These are phyloP conservation scores for Amauroascus verrucosus DNA, from an alignment of 2,329 filamentous ascomycete genomes.

Conservation along the genomic window DNA sequence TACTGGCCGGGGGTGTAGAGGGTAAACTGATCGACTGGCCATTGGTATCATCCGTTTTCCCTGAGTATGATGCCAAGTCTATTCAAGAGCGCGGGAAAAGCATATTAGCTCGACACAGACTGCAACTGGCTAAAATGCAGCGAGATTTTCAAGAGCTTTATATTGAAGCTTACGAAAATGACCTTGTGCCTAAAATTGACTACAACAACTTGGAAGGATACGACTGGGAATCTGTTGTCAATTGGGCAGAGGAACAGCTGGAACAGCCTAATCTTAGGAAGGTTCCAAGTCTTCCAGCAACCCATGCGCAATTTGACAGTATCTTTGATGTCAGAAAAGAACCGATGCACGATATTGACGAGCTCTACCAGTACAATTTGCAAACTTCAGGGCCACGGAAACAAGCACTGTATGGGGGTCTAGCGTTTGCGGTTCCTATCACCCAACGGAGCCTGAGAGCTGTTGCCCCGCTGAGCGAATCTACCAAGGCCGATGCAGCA, in stretches of 20 bases:
- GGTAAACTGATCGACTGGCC: conserved; percentile 37
- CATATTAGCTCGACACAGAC: conserved; percentile 29
- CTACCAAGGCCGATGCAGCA: conserved; percentile 15
- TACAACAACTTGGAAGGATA: conserved; percentile 36
- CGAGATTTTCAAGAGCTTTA: conserved; percentile 39
- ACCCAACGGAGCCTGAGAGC: not conserved
- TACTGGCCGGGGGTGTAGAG: conserved; percentile 37
- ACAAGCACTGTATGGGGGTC: conserved; percentile 26
- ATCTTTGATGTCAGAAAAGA: conserved; percentile 35
- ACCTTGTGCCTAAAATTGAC: conserved; percentile 36
- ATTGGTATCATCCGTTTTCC: conserved; percentile 36
- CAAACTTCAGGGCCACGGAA: conserved; percentile 27
- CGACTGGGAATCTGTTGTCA: conserved; percentile 38
- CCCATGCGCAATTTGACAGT: conserved; percentile 32
- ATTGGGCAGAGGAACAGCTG: conserved; percentile 38
- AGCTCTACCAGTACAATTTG: conserved; percentile 27
- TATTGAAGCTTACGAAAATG: conserved; percentile 36
- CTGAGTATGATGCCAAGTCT: conserved; percentile 29
- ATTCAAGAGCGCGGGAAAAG: conserved; percentile 32
- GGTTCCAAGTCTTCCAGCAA: conserved; percentile 36
- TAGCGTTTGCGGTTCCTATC: conserved; percentile 29
- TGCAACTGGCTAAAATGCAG: conserved; percentile 37
- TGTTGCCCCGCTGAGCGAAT: conserved; percentile 12
- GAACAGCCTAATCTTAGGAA: conserved; percentile 29
- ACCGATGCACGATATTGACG: conserved; percentile 24